Conservation (phyloP, 1,139 yeast species). For the Taphrina deformans region DNA sequence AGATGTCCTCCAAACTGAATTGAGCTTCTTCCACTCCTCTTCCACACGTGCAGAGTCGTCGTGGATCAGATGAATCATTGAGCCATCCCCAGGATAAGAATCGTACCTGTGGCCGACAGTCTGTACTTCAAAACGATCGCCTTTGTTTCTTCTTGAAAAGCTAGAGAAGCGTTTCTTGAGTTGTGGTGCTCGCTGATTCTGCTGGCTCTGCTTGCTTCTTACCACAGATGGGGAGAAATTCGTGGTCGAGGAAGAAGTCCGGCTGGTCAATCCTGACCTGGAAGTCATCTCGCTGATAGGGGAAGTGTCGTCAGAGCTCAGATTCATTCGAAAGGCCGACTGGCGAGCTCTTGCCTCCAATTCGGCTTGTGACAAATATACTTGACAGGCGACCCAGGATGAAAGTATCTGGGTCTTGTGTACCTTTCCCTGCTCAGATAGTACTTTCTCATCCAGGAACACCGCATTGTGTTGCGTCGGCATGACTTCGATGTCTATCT, state of each 20-base stretch:
- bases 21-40: slow-evolving; percentile 17
- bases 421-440: slow-evolving; percentile 1
- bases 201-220: background rate
- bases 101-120: background rate
- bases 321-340: background rate
- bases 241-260: slow-evolving; percentile 3
- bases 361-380: slow-evolving; percentile 17
- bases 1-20: background rate
- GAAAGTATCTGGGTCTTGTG: slow-evolving; percentile 16
- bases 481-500: background rate
- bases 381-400: slow-evolving; percentile 15
- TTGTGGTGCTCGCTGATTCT: background rate
- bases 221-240: background rate
- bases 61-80: background rate
- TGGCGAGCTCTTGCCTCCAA: slow-evolving; percentile 1
- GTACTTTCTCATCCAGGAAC: background rate
- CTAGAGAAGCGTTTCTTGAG: background rate
- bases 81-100: background rate
- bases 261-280: slow-evolving; percentile 11
- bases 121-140: background rate
- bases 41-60: slow-evolving; percentile 11
- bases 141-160: background rate
- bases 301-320: background rate
- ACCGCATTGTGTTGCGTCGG: background rate
- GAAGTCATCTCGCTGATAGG: background rate